Conservation (phyloP, 2,329 filamentous ascomycete genomes). For the Diaporthe sp. region DNA sequence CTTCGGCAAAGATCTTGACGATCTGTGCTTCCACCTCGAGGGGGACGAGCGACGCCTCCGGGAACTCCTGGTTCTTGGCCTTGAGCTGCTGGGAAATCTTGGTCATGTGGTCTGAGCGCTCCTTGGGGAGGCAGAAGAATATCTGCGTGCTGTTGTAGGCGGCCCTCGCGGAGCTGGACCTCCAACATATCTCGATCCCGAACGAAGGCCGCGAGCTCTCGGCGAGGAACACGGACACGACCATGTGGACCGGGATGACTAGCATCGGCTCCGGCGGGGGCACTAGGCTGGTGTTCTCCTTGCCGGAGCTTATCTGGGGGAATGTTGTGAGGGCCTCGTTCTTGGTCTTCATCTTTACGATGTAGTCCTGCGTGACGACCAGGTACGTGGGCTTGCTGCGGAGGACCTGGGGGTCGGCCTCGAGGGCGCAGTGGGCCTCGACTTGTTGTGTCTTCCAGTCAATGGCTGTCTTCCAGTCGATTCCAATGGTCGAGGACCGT, state of each 20-base stretch:
- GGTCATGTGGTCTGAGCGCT: conserved; percentile 64
- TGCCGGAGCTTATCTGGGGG: conserved; percentile 53
- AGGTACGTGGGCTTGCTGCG: conserved; percentile 63
- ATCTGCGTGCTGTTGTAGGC: conserved; percentile 62
- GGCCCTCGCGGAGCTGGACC: conserved; percentile 56
- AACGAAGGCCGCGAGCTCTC: conserved; percentile 63
- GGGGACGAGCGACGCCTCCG: conserved; percentile 54
- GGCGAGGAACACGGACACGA: conserved; percentile 66
- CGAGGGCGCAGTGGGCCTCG: conserved; percentile 58
- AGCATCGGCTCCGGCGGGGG: conserved; percentile 49
- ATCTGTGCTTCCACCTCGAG: conserved; percentile 62
- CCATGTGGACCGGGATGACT: conserved; percentile 62
- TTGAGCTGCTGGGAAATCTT: conserved; percentile 56
- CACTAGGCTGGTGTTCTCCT: conserved; percentile 45
- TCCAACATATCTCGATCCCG: conserved; percentile 70
- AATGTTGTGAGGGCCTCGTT: conserved; percentile 62
- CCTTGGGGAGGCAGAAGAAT: conserved; percentile 61
- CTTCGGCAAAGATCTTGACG: conserved; percentile 58
- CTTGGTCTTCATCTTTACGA: conserved; percentile 63
- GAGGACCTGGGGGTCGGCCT: conserved; percentile 60
- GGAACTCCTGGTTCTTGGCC: conserved; percentile 49
- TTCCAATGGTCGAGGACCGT: conserved; percentile 44
- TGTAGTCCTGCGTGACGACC: conserved; percentile 63
- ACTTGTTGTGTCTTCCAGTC: conserved; percentile 50
- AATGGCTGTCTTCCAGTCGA: conserved; percentile 47